Evolutionary conservation across 2,329 filamentous ascomycete species (phyloP).

Genomic region (Xylariaceae sp.): DNA sequence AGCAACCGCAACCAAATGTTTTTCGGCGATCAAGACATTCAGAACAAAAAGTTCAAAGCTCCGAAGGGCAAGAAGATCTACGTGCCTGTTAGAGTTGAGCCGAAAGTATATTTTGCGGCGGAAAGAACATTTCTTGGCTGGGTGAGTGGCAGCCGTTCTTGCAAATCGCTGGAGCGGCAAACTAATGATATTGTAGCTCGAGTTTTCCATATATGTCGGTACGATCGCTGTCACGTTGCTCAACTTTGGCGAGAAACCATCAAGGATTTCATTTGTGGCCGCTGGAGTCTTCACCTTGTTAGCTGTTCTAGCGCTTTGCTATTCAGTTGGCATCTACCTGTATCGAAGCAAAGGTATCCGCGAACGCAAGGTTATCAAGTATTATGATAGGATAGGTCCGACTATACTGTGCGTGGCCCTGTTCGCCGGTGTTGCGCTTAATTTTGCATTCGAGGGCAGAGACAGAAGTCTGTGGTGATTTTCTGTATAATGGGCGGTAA

Average conservation of each 20-base stretch:
- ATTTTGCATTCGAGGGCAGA: slow-evolving; percentile 79
- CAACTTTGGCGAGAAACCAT: slow-evolving; percentile 73
- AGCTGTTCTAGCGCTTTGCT: slow-evolving; percentile 78
- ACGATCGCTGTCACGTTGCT: slow-evolving; percentile 83
- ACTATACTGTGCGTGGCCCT: slow-evolving; percentile 75
- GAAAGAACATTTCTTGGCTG: slow-evolving; percentile 96
- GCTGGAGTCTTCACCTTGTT: slow-evolving; percentile 82
- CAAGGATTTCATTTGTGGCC: slow-evolving; percentile 66
- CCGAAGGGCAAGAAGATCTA: slow-evolving; percentile 91
- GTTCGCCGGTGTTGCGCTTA: slow-evolving; percentile 75
- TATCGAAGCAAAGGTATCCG: slow-evolving; percentile 88
- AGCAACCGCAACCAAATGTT: slow-evolving; percentile 59
- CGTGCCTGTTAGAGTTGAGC: slow-evolving; percentile 93
- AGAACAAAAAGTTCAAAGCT: slow-evolving; percentile 69
- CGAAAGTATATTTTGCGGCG: slow-evolving; percentile 96
- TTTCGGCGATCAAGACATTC: slow-evolving; percentile 61
- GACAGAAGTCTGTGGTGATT: slow-evolving; percentile 60
- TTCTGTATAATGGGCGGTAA: neutral
- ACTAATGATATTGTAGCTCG: slow-evolving; percentile 62
- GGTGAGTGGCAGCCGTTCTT: slow-evolving; percentile 56
- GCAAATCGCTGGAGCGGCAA: neutral
- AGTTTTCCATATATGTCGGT: slow-evolving; percentile 94
- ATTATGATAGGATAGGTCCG: slow-evolving; percentile 90
- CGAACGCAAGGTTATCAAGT: slow-evolving; percentile 81
- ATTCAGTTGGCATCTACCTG: slow-evolving; percentile 83